Conservation (phyloP, 208 protist genomes). For the Leishmania lainsoni region DNA sequence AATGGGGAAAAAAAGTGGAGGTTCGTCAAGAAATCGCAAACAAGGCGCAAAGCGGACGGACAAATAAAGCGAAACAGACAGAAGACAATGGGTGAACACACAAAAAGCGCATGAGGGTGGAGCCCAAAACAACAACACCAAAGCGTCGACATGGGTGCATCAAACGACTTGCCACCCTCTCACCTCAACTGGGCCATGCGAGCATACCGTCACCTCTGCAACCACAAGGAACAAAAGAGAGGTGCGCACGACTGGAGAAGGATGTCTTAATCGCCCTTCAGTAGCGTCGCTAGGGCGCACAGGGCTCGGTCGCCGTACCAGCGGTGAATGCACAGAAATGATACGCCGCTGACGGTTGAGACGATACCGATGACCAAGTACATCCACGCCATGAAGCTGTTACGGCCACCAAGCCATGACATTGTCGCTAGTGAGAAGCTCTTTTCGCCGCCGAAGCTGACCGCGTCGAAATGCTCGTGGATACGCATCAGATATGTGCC, state of each 20-base stretch:
- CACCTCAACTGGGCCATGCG: background rate
- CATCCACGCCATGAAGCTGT: slow-evolving; percentile 92
- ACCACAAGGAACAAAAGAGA: background rate
- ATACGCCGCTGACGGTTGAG: slow-evolving; percentile 78
- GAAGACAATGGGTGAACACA: background rate
- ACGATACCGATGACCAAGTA: slow-evolving; percentile 93
- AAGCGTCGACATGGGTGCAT: background rate
- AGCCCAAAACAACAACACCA: background rate
- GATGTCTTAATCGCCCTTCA: slow-evolving; percentile 25
- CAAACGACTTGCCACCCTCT: background rate
- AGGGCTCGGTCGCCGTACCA: slow-evolving; percentile 45
- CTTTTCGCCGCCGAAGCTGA: slow-evolving; percentile 94
- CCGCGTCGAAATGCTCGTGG: slow-evolving; percentile 91
- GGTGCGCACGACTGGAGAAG: background rate
- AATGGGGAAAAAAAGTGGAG: background rate
- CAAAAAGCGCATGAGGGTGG: background rate
- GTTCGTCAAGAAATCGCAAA: background rate
- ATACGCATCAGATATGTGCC: slow-evolving; percentile 93
- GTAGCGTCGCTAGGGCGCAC: slow-evolving; percentile 40
- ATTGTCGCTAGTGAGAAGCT: slow-evolving; percentile 93
- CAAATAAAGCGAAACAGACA: background rate
- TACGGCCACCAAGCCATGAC: slow-evolving; percentile 96
- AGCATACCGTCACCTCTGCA: background rate
- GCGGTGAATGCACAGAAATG: slow-evolving; percentile 52
- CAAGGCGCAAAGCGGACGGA: background rate